A percentile compares a stretch with the other conserved stretches of the same genome.
phyloP scores from a whole-genome alignment of 129 eudicot species.

The Pittosporum tobira region DNA sequence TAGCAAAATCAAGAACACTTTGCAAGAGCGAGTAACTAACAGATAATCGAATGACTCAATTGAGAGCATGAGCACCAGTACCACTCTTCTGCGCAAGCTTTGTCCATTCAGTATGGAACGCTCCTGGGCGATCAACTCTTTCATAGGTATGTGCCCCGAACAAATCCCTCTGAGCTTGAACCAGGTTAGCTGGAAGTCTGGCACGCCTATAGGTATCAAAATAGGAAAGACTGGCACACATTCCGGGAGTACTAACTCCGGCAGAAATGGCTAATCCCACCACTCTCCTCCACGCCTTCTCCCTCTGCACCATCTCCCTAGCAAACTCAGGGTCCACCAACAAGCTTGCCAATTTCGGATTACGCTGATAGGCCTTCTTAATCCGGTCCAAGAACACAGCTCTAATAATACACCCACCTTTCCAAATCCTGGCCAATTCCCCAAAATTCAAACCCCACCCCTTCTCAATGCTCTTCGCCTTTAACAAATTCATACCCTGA shows the following conservation, averaged over 20 bases:
- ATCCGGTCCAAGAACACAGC: slow-evolving; percentile 12
- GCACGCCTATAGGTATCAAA: slow-evolving; percentile 1
- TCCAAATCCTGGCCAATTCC: slow-evolving; percentile 19
- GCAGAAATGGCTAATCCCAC: slow-evolving; percentile 2
- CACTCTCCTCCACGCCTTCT: slow-evolving; percentile 14
- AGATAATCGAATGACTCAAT: background rate
- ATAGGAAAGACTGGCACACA: slow-evolving; percentile 1
- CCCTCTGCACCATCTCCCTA: slow-evolving; percentile 11
- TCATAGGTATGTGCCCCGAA: slow-evolving; percentile 1
- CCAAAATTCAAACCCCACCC: slow-evolving; percentile 15
- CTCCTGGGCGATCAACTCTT: background rate
- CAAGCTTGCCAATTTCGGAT: slow-evolving; percentile 3
- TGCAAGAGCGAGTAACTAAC: background rate
- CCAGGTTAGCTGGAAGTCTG: slow-evolving; percentile 1
- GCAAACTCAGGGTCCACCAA: slow-evolving; percentile 17
- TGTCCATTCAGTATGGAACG: background rate
- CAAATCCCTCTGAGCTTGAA: slow-evolving; percentile 5
- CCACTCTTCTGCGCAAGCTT: background rate
- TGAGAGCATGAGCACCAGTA: background rate
- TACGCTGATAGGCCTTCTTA: slow-evolving; percentile 12
- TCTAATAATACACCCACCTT: slow-evolving; percentile 16
- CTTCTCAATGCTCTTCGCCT: slow-evolving; percentile 14
- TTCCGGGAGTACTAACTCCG: background rate
- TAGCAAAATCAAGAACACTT: background rate
- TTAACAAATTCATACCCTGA: slow-evolving; percentile 15